Percentiles rank a stretch among this genome's conserved stretches.
Conservation (phyloP, 2,329 filamentous ascomycete genomes). For the Xylariaceae sp. region DNA sequence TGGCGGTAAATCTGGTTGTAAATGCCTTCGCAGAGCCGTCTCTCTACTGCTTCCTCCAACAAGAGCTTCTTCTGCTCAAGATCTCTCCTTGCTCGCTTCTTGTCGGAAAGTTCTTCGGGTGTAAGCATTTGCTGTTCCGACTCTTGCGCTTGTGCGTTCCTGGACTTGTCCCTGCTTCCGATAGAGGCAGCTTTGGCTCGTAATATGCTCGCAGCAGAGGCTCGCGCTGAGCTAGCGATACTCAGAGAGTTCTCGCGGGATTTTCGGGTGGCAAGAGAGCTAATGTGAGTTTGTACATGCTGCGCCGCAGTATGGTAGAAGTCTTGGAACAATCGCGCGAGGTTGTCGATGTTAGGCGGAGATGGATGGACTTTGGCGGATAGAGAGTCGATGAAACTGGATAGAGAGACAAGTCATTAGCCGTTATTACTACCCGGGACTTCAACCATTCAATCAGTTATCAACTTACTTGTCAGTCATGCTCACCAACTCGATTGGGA, state of each 20-base stretch:
- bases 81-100: constrained; percentile 70
- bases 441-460: constrained; percentile 2
- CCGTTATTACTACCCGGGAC: constrained; percentile 3
- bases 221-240: constrained; percentile 49
- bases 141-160: constrained; percentile 39
- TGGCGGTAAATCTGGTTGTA: constrained; percentile 90
- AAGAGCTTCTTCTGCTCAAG: constrained; percentile 71
- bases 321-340: constrained; percentile 86
- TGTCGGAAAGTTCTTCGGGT: constrained; percentile 71
- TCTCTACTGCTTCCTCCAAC: constrained; percentile 87
- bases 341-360: constrained; percentile 74
- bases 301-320: constrained; percentile 79
- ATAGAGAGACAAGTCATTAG: constrained; percentile 22
- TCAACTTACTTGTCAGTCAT: constrained; percentile 71
- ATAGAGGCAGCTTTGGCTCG: constrained; percentile 52
- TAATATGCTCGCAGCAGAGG: constrained; percentile 52
- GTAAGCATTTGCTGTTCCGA: constrained; percentile 82
- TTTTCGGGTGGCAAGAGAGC: constrained; percentile 68
- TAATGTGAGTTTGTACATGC: constrained; percentile 83
- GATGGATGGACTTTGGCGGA: constrained; percentile 79
- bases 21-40: constrained; percentile 75
- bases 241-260: constrained; percentile 60
- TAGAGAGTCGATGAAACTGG: constrained; percentile 84
- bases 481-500: constrained; percentile 90
- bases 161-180: constrained; percentile 47